Base-by-base conservation (phyloP, 2,329 filamentous ascomycete genomes). In the Apiospora sp. region DNA sequence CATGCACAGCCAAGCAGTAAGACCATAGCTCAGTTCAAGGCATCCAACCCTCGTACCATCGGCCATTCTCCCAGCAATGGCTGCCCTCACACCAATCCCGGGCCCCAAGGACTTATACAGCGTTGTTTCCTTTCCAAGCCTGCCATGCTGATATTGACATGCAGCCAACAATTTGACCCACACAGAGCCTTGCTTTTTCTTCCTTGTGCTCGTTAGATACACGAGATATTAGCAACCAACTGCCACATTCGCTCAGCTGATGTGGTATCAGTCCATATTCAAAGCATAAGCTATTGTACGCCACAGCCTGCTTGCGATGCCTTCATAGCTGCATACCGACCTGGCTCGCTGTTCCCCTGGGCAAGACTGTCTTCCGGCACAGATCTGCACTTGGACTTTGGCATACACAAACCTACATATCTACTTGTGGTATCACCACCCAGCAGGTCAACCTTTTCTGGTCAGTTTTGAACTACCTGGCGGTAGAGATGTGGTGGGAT, bases 401-500 rank as follows among this genome's bases (percentile, higher is more conserved):
- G 10, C 34, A n/a, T 5, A 10, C 2, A 1, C 6, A 14, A 19
- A 64, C 34, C 13, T n/a, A n/a, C 19, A 64, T 34, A 41, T 41
- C 30, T 13, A n/a, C 34, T 19, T 64, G 19, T 34, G 14, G 12
- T 22, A 22, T 34, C 19, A 34, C 19, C 1, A 58, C 14, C 27
- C 27, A 34, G 54, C 54, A 34, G 27, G 6, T 22, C 14, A 61
- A 13, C n/a, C 0, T 41, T 64, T 14, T 22, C 24, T 64, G 34
- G 16, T 37, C 34, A n/a, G n/a, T 12, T 22, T 41, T 41, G 34
- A 8, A 13, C 58, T 41, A 19, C 8, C 6, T 37, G 34, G 27
- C 68, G 75, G 75, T 78, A 75, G 76, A 76, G 73, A 84, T 90
- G 81, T 94, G 92, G 92, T 95, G 92, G 92, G 92, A 93, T 79